Evolutionary conservation across 148 eudicot genomes (phyloP).

Genomic region (Chenopodium suecicum): DNA sequence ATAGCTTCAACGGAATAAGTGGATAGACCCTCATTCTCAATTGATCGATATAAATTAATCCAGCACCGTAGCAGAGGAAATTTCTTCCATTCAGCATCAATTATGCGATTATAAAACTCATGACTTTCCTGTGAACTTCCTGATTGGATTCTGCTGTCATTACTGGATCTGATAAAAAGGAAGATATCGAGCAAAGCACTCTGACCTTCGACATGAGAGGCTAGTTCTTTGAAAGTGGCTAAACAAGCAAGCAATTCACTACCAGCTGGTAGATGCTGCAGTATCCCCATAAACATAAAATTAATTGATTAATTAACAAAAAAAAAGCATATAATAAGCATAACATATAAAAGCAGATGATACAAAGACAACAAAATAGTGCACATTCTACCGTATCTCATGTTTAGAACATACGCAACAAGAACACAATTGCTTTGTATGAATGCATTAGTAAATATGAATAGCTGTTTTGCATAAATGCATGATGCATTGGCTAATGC

Average conservation of each 20-base stretch:
- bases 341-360: background rate
- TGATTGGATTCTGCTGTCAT: conserved; percentile 34
- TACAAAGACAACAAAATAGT: background rate
- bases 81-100: conserved; percentile 57
- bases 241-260: conserved; percentile 76
- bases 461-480: background rate
- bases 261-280: conserved; percentile 79
- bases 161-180: conserved; percentile 36
- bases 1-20: conserved; percentile 58
- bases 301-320: background rate
- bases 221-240: conserved; percentile 57
- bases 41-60: conserved; percentile 57
- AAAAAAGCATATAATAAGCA: background rate
- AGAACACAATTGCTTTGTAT: background rate
- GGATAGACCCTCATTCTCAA: conserved; percentile 58
- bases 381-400: background rate
- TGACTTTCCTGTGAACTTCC: conserved; percentile 43
- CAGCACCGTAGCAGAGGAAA: conserved; percentile 72
- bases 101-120: conserved; percentile 26
- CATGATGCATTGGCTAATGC: background rate
- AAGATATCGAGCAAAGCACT: conserved; percentile 54
- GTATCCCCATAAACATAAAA: background rate
- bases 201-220: conserved; percentile 58
- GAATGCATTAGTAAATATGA: background rate
- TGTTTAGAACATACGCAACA: background rate